Percentiles rank a stretch among this genome's conserved stretches.
Evolutionary conservation across 306 rosid genomes (phyloP).

Genomic region (Vigna reflexopilosa): DNA sequence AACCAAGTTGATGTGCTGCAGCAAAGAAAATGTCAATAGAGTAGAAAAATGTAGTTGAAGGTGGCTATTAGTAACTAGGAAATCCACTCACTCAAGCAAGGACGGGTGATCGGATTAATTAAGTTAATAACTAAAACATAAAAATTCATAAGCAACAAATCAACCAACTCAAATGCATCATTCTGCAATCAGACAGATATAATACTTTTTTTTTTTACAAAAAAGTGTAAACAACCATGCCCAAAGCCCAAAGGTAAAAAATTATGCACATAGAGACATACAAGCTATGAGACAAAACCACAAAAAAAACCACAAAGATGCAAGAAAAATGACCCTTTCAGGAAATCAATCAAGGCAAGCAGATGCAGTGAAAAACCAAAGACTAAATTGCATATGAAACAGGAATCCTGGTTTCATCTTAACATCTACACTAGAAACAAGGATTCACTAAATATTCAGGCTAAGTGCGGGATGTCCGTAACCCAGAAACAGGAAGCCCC

Average conservation of each 20-base stretch:
- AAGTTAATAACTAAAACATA: background rate
- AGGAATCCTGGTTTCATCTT: background rate
- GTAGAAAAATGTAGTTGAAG: slow-evolving; percentile 25
- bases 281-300: slow-evolving; percentile 13
- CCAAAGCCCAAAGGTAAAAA: slow-evolving; percentile 16
- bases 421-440: background rate
- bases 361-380: background rate
- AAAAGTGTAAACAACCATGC: slow-evolving; percentile 1
- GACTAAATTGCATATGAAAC: background rate
- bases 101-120: background rate
- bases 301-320: slow-evolving; percentile 1
- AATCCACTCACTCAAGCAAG: slow-evolving; percentile 26
- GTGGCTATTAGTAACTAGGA: slow-evolving; percentile 5
- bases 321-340: background rate
- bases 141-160: background rate
- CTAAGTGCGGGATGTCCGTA: background rate
- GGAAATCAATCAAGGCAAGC: background rate
- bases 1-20: slow-evolving; percentile 17
- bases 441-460: background rate
- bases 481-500: slow-evolving; percentile 22
- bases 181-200: slow-evolving; percentile 1
- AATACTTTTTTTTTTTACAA: background rate
- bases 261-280: background rate
- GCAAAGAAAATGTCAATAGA: background rate
- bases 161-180: slow-evolving; percentile 5